phyloP scores from a whole-genome alignment of 2,329 filamentous ascomycete genomes.

The Talaromyces islandicus region DNA sequence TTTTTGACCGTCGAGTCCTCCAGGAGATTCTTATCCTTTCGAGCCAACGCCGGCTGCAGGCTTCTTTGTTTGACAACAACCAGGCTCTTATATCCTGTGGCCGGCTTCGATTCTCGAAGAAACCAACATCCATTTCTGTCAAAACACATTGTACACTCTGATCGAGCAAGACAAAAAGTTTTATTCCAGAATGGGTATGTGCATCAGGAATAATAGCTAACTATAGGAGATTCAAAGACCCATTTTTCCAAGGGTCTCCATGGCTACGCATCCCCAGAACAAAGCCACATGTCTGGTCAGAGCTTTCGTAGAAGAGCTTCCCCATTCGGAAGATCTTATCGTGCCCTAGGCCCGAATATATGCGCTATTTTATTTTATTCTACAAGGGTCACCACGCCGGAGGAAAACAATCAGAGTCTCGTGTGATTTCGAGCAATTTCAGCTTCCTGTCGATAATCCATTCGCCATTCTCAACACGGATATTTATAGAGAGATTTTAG shows the following conservation, averaged over 20 bases:
- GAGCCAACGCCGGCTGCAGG: not conserved
- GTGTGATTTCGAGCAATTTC: not conserved
- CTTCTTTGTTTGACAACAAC: not conserved
- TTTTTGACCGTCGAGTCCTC: not conserved
- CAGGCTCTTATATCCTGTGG: not conserved
- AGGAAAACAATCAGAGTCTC: not conserved
- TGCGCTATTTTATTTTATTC: not conserved
- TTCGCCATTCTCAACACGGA: not conserved
- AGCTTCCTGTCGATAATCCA: not conserved
- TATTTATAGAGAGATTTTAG: not conserved
- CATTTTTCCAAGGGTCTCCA: not conserved
- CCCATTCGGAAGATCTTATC: not conserved
- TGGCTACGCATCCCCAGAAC: not conserved
- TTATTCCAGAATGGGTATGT: not conserved
- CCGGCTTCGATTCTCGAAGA: not conserved
- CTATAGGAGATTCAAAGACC: not conserved
- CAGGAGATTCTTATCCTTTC: not conserved
- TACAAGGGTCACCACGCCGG: not conserved
- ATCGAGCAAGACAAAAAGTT: not conserved
- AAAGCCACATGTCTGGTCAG: not conserved
- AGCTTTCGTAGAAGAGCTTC: not conserved
- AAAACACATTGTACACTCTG: not conserved
- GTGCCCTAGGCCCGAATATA: not conserved
- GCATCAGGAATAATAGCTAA: not conserved
- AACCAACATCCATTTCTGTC: not conserved